Evolutionary conservation across 202 grass and related monocot genomes (phyloP).

Genomic region (Schoenoplectus triqueter): DNA sequence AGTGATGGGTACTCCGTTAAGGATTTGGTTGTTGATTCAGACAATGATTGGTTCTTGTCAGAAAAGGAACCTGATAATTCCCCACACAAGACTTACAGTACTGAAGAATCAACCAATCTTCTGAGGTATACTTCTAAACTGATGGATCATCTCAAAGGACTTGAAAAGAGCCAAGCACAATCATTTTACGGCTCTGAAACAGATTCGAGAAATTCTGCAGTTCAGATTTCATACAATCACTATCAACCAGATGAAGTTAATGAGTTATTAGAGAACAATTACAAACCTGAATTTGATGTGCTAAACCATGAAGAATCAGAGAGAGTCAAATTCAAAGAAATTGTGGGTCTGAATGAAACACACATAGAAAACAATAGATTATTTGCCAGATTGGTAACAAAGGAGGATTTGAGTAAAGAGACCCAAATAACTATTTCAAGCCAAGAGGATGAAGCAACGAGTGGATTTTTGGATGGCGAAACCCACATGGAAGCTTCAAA

Average conservation of each 20-base stretch:
- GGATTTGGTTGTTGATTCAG: slow-evolving; percentile 83
- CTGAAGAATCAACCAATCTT: slow-evolving; percentile 19
- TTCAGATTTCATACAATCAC: neutral
- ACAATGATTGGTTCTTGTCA: slow-evolving; percentile 80
- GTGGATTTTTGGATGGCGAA: slow-evolving; percentile 21
- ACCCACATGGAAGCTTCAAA: neutral
- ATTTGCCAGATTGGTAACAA: neutral
- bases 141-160: slow-evolving; percentile 24
- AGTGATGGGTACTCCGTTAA: slow-evolving; percentile 94
- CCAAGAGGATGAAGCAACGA: slow-evolving; percentile 6
- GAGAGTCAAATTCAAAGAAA: neutral
- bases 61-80: slow-evolving; percentile 63
- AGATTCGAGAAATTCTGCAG: slow-evolving; percentile 18
- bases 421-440: neutral
- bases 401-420: slow-evolving; percentile 31
- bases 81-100: slow-evolving; percentile 31
- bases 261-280: slow-evolving; percentile 17
- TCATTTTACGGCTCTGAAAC: slow-evolving; percentile 34
- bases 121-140: slow-evolving; percentile 21
- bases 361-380: slow-evolving; percentile 13
- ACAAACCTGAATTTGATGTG: slow-evolving; percentile 10
- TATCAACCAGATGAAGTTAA: slow-evolving; percentile 21
- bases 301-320: slow-evolving; percentile 8
- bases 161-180: slow-evolving; percentile 32
- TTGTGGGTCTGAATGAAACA: slow-evolving; percentile 11